A percentile compares a stretch with the other conserved stretches of the same genome.
These are phyloP conservation scores for Fusarium euwallaceae DNA, from an alignment of 2,329 filamentous ascomycete genomes.

Conservation along the genomic window DNA sequence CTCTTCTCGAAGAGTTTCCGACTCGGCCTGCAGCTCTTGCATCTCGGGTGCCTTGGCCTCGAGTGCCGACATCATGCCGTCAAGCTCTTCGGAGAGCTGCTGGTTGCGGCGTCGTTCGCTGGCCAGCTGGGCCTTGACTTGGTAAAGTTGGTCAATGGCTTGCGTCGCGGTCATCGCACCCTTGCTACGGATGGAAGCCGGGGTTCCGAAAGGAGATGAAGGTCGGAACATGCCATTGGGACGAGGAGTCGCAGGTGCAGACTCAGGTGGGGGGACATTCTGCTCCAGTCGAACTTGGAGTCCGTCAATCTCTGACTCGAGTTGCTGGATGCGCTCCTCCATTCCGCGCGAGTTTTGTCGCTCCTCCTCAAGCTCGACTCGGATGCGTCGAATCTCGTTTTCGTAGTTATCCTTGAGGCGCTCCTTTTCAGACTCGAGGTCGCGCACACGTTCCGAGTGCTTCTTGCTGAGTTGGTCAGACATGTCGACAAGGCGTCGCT, in stretches of 20 bases:
- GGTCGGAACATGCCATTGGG: conserved; percentile 68
- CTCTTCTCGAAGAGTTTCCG: conserved; percentile 83
- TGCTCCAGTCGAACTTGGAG: conserved; percentile 64
- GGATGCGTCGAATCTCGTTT: conserved; percentile 67
- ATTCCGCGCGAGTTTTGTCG: conserved; percentile 60
- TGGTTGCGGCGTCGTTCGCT: conserved; percentile 80
- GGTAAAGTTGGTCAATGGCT: conserved; percentile 74
- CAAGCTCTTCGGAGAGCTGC: conserved; percentile 80
- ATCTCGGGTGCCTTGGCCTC: conserved; percentile 91
- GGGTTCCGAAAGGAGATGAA: conserved; percentile 73
- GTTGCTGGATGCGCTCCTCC: conserved; percentile 63
- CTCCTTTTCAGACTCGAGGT: conserved; percentile 75
- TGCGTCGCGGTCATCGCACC: conserved; percentile 71
- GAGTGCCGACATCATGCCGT: conserved; percentile 86
- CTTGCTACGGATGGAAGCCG: conserved; percentile 69
- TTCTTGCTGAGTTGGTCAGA: conserved; percentile 82
- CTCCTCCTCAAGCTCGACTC: conserved; percentile 69
- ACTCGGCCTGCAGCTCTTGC: conserved; percentile 85
- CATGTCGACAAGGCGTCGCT: conserved; percentile 84
- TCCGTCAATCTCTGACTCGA: conserved; percentile 68
- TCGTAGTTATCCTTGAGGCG: conserved; percentile 74
- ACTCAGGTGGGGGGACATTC: conserved; percentile 55
- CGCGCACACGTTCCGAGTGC: conserved; percentile 76
- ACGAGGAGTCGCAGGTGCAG: conserved; percentile 71
- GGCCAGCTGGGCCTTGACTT: conserved; percentile 78